Evolutionary conservation across 495 filamentous ascomycete genomes (phyloP).

Genomic region (Penicillium tannophilum): DNA sequence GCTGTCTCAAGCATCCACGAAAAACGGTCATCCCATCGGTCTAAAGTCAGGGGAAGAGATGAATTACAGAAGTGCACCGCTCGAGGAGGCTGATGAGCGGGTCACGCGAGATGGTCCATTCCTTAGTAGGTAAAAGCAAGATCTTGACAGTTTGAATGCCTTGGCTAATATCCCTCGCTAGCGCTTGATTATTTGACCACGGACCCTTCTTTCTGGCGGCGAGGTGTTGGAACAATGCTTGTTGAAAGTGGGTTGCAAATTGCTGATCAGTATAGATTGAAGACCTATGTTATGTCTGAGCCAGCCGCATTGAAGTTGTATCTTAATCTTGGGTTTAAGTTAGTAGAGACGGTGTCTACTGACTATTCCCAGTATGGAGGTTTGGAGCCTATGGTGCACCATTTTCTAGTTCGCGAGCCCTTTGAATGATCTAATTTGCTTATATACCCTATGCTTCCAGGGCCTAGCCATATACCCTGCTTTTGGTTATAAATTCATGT

Average conservation of each 20-base stretch:
- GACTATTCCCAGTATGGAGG: conserved; percentile 20
- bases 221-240: conserved; percentile 18
- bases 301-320: conserved; percentile 22
- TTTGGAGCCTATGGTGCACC: conserved; percentile 4
- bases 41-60: conserved; percentile 1
- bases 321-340: conserved; percentile 17
- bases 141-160: neutral
- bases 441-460: too few relatives aligned
- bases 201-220: conserved; percentile 17
- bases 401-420: conserved; percentile 4
- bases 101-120: conserved; percentile 10
- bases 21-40: neutral
- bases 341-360: conserved; percentile 16
- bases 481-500: too few relatives aligned
- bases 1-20: neutral
- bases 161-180: conserved; percentile 2
- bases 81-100: conserved; percentile 10
- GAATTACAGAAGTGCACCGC: conserved; percentile 11
- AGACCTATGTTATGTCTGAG: conserved; percentile 25
- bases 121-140: conserved; percentile 8
- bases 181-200: conserved; percentile 18
- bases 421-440: neutral
- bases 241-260: conserved; percentile 19
- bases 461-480: too few relatives aligned
- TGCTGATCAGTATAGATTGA: conserved; percentile 13